A percentile compares a stretch with the other conserved stretches of the same genome.
Conservation (phyloP, 495 filamentous ascomycete species). For the Aspergillus nidulans region DNA sequence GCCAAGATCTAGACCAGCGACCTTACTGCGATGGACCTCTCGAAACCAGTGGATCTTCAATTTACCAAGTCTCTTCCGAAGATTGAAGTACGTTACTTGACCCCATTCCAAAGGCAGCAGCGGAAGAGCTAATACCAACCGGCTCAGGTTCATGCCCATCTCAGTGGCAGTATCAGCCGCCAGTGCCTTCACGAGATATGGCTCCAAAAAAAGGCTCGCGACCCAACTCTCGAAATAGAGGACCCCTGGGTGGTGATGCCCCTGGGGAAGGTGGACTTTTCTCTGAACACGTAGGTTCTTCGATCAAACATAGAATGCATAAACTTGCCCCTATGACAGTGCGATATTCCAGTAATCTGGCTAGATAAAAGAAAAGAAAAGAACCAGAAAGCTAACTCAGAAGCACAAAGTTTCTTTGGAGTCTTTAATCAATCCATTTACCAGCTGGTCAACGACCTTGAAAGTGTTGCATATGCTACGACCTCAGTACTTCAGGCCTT, state of each 20-base stretch:
- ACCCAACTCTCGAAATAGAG: conserved; percentile 49
- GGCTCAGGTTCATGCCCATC: conserved; percentile 76
- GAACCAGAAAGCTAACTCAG: conserved; percentile 9
- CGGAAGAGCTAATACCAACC: not conserved
- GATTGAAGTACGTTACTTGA: conserved; percentile 30
- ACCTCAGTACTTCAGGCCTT: conserved; percentile 67
- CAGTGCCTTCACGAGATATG: conserved; percentile 75
- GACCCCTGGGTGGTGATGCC: conserved; percentile 70
- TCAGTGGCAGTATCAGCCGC: conserved; percentile 75
- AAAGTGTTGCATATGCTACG: conserved; percentile 58
- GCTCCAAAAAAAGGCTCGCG: conserved; percentile 47
- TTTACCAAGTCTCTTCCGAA: conserved; percentile 39
- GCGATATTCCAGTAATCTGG: not conserved
- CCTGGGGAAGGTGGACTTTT: conserved; percentile 61
- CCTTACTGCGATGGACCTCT: conserved; percentile 19
- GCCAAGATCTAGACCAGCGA: not conserved
- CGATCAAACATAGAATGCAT: not conserved
- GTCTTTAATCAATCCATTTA: conserved; percentile 79
- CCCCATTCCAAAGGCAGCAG: not conserved
- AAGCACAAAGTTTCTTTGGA: conserved; percentile 61
- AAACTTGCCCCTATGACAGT: not conserved
- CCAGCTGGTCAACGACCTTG: conserved; percentile 56
- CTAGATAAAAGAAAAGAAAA: not conserved
- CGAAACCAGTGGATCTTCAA: conserved; percentile 23
- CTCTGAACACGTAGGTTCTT: conserved; percentile 59